Base-by-base conservation (phyloP, 2,329 filamentous ascomycete species). In the Gremmenia infestans region DNA sequence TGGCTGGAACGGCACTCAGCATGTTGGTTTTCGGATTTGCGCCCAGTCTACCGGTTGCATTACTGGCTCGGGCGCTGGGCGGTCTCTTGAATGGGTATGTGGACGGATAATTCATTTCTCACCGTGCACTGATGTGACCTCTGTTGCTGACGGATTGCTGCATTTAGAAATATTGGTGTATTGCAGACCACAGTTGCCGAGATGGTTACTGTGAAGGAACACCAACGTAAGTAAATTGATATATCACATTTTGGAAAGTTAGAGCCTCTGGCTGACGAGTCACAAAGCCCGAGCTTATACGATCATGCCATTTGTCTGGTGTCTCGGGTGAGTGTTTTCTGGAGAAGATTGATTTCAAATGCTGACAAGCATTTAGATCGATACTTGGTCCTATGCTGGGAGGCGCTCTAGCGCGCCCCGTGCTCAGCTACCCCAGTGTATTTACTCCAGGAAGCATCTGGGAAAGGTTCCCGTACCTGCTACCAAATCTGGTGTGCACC, bases 291-390 rank as follows among this genome's bases (percentile, higher is more conserved):
- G 90, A 65, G 94, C 93, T 50, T 99, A 96, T 74, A 91, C 93
- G 12, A 92, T 97, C 64, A 97, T 99, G 91, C 94, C 94, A 6
- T 91, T 96, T 70, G 90, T 97, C 25, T 99, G 94, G 94, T 97
- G 92, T 70, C 81, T 99, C 68, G 94, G 94, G 79, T 90, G 77
- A 74, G 78, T 74, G 25, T 48, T n/a, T 19, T 19, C 22, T 51
- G 11, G 40, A 39, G 46, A 37, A n/a, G 11, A 48, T 53, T 17
- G 17, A 36, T 28, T 15, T 39, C 7, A 32, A 19, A 5, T 17
- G 17, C 35, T 48, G 50, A 54, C 35, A 12, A 12, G 37, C 46
- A 42, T 53, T 39, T 55, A 90, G 87, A 65, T 96, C 93, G 28
- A 96, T 97, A 66, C 80, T 97, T 64, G 94, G 94, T 36, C 92